Evolutionary conservation across 345 rosid species (phyloP).

Genomic region (Eutrema japonicum): DNA sequence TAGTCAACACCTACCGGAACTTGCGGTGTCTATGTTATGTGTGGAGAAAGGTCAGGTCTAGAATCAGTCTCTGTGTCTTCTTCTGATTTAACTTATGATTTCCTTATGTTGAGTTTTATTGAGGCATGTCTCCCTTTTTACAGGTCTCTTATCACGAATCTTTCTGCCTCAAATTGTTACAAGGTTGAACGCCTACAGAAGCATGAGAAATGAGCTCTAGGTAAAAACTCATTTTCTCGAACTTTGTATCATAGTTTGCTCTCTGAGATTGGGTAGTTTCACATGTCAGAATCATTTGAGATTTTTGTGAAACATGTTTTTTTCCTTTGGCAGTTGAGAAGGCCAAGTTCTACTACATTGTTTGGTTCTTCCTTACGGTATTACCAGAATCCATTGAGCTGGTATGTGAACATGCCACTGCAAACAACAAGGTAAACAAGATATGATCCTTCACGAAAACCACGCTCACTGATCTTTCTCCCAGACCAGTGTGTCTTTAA

Average conservation of each 20-base stretch:
- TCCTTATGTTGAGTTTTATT: constrained; percentile 10
- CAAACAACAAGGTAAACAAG: constrained; percentile 74
- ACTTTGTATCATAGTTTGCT: too few relatives aligned
- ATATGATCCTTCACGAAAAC: not conserved
- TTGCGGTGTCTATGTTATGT: constrained; percentile 91
- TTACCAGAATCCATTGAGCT: too few relatives aligned
- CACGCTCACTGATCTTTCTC: constrained; percentile 1
- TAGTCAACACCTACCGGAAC: constrained; percentile 85
- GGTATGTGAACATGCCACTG: constrained; percentile 92
- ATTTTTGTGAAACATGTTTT: too few relatives aligned
- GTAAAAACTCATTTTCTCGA: constrained; percentile 53
- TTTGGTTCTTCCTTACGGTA: too few relatives aligned
- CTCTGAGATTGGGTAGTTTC: too few relatives aligned
- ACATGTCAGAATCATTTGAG: too few relatives aligned
- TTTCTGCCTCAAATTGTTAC: constrained; percentile 96
- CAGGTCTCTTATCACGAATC: constrained; percentile 70
- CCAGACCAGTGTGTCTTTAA: not conserved
- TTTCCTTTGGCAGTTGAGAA: too few relatives aligned
- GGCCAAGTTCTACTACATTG: too few relatives aligned
- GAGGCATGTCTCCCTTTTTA: constrained; percentile 6
- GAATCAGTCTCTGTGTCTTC: constrained; percentile 12
- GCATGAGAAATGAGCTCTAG: constrained; percentile 93
- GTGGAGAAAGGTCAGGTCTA: constrained; percentile 91
- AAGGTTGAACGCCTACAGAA: constrained; percentile 84
- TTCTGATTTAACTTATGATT: not conserved